Base-by-base conservation (phyloP, 2,329 filamentous ascomycete species). In the Cytospora chrysosperma region DNA sequence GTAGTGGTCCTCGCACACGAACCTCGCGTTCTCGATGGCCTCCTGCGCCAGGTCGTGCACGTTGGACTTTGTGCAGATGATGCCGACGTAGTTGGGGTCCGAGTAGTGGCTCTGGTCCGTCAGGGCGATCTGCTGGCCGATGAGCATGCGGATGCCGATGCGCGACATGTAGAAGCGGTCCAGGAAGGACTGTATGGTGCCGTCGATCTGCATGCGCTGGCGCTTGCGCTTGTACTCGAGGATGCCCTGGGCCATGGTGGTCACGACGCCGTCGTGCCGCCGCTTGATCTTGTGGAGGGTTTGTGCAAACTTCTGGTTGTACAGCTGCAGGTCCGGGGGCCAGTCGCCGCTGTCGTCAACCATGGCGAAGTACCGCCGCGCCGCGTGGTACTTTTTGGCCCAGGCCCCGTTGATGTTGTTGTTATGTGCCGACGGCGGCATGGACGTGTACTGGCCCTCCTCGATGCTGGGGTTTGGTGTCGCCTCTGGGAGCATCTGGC, bases 141-240 rank as follows among this genome's bases (percentile, higher is more conserved):
- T 97, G 57, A 99, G 88, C 95, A 99, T 99, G 71, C 95, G 91
- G 70, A 99, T 99, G 69, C 95, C 95, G 73, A 99, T 99, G 67
- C 95, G 92, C 52, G 93, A 97, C 95, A 99, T 99, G 83, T 99
- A 99, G 79, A 99, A 99, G 65, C 95, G 91, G 79, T 99, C 95
- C 69, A 99, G 87, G 81, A 99, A 99, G 61, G 92, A 89, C 76
- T 99, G 95, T 65, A 99, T 97, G 70, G 93, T 96, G 75, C 93
- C 89, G 78, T 98, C 95, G 72, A 99, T 99, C 75, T 98, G 95
- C 89, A 98, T 95, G 60, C 95, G 88, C 82, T 99, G 95, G 67
- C 93, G 87, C 75, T 90, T 94, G 62, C 94, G 91, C 81, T 99
- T 99, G 83, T 96, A 99, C 79, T 99, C 95, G 64, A 98, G 85